Conservation (phyloP, 495 filamentous ascomycete genomes). For the Podospora pseudoanserina region DNA sequence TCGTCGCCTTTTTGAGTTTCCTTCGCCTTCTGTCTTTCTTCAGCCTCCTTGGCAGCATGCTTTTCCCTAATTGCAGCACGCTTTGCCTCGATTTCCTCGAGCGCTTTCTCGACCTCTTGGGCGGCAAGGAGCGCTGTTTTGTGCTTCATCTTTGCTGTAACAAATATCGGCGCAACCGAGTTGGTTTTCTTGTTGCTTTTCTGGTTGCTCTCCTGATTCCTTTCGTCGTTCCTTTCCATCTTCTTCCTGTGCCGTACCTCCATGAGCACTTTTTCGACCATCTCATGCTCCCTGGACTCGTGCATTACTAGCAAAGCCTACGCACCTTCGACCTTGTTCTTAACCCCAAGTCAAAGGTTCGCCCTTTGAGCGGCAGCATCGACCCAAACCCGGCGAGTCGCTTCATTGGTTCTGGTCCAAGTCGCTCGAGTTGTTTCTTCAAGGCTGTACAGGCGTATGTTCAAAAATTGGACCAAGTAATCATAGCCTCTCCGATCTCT, state of each 20-base stretch:
- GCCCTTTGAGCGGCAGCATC: background rate
- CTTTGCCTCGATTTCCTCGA: too few species aligned
- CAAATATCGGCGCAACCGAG: too few species aligned
- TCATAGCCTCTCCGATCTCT: background rate
- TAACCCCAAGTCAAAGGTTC: background rate
- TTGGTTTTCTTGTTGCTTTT: background rate
- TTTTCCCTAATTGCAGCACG: too few species aligned
- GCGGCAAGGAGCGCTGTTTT: too few species aligned
- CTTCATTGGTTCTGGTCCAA: background rate
- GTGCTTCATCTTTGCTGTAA: too few species aligned
- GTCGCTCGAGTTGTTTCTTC: background rate
- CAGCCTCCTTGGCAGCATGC: too few species aligned
- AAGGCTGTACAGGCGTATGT: background rate
- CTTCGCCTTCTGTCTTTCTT: too few species aligned
- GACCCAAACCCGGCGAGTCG: background rate
- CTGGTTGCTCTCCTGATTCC: too few species aligned
- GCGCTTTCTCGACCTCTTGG: too few species aligned
- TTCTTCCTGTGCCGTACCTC: background rate
- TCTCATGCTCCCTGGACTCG: background rate
- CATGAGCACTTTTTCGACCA: background rate
- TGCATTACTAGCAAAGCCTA: background rate
- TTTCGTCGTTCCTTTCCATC: background rate
- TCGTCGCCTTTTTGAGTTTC: too few species aligned
- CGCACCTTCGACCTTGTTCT: background rate
- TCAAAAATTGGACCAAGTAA: background rate